These are phyloP conservation scores for Malus sylvestris DNA, from an alignment of 306 rosid genomes.

Conservation along the genomic window DNA sequence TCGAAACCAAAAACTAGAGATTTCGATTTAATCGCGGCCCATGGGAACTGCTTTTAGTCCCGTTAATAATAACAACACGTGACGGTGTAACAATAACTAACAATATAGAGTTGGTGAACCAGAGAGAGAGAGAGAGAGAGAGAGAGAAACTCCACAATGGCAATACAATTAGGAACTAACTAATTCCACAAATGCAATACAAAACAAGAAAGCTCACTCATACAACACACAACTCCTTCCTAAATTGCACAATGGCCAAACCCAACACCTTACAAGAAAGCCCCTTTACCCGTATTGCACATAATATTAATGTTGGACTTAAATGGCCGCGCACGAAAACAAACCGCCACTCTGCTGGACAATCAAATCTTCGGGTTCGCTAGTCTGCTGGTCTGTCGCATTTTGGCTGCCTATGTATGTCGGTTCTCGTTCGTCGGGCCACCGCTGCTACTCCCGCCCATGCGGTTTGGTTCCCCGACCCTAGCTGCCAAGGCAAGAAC, in stretches of 20 bases:
- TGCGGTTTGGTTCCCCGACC: constrained; percentile 67
- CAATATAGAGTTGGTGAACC: not conserved
- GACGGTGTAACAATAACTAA: too few species aligned
- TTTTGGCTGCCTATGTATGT: constrained; percentile 19
- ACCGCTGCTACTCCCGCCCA: constrained; percentile 54
- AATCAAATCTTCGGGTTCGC: constrained; percentile 20
- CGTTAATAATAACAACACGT: too few species aligned
- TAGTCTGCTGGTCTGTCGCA: not conserved
- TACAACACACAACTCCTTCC: constrained; percentile 55
- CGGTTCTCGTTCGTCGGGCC: constrained; percentile 36
- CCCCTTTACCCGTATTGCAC: constrained; percentile 40
- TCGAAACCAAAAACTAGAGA: too few species aligned
- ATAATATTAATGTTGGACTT: constrained; percentile 33
- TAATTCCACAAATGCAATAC: constrained; percentile 39
- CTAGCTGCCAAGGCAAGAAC: constrained; percentile 87
- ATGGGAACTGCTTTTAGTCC: too few species aligned
- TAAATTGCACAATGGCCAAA: constrained; percentile 31
- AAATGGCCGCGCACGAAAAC: constrained; percentile 26
- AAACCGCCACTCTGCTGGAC: constrained; percentile 12
- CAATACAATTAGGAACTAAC: constrained; percentile 28
- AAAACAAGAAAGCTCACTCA: constrained; percentile 44
- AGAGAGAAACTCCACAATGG: constrained; percentile 29
- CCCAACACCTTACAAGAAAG: constrained; percentile 33
- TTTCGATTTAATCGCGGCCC: too few species aligned
- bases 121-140: constrained; percentile 4